Percentiles rank a stretch among this genome's conserved stretches.
Evolutionary conservation across 2,329 filamentous ascomycete species (phyloP).

Genomic region (Hypoxylon sp.): DNA sequence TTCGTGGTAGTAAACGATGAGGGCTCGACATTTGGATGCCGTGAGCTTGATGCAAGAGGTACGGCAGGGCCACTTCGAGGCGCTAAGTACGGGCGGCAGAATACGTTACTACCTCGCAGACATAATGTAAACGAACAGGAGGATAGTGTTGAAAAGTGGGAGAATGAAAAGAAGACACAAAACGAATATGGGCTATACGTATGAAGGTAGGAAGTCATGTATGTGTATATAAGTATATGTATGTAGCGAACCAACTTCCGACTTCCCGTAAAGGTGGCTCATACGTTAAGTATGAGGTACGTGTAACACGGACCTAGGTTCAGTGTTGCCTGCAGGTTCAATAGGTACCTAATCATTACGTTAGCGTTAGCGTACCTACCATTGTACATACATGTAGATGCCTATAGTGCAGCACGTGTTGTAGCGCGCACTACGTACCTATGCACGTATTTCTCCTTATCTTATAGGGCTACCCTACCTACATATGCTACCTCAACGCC

Average conservation of each 20-base stretch:
- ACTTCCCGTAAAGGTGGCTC: conserved; percentile 28
- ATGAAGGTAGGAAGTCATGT: background rate
- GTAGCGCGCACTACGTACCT: conserved; percentile 12
- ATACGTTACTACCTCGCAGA: background rate
- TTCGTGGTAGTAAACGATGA: conserved; percentile 7
- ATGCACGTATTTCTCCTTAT: too few relatives aligned
- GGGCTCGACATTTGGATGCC: conserved; percentile 21
- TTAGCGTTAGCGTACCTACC: background rate
- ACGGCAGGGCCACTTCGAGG: conserved; percentile 3
- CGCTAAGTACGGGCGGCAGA: conserved; percentile 9
- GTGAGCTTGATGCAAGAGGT: conserved; percentile 9
- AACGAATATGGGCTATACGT: conserved; percentile 10
- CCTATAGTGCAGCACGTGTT: too few relatives aligned
- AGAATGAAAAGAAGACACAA: conserved; percentile 8
- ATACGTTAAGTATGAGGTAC: conserved; percentile 1
- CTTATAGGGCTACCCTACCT: too few relatives aligned
- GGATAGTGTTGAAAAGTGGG: background rate
- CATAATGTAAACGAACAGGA: background rate
- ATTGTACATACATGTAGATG: too few relatives aligned
- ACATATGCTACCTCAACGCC: too few relatives aligned
- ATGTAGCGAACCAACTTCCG: conserved; percentile 9
- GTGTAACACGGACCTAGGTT: background rate
- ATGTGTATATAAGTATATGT: too few relatives aligned
- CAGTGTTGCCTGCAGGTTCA: background rate
- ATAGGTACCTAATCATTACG: background rate